Evolutionary conservation across 305 asterid species (phyloP).

Genomic region (Fraxinus xanthoxyloides): DNA sequence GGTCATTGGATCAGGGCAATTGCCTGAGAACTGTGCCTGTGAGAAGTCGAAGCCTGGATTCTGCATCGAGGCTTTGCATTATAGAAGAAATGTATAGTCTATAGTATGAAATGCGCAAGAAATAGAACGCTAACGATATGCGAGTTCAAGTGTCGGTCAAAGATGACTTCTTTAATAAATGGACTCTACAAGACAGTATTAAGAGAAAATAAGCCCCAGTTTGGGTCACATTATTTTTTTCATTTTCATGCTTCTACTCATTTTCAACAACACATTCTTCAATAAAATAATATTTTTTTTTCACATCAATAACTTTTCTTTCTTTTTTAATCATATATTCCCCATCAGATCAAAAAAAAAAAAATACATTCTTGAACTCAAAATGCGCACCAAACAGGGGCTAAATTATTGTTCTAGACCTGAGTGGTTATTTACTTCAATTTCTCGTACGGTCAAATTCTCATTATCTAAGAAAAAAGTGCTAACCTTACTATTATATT

Average conservation of each 20-base stretch:
- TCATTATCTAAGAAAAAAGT: neutral
- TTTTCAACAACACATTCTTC: no score
- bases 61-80: constrained; percentile 31
- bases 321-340: no score
- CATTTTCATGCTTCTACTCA: no score
- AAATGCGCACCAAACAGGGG: no score
- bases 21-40: constrained; percentile 70
- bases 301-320: no score
- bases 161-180: neutral
- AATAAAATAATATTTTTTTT: no score
- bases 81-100: neutral
- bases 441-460: neutral
- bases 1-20: constrained; percentile 70
- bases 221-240: no score
- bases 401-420: neutral
- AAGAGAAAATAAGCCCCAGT: neutral
- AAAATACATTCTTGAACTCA: no score
- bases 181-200: neutral
- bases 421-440: neutral
- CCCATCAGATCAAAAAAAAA: no score
- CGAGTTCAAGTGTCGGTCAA: neutral
- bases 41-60: constrained; percentile 81
- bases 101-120: neutral
- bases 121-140: neutral
- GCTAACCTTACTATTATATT: neutral